A percentile compares a stretch with the other conserved stretches of the same genome.
Evolutionary conservation across 306 rosid genomes (phyloP).

Genomic region (Dryas drummondii): DNA sequence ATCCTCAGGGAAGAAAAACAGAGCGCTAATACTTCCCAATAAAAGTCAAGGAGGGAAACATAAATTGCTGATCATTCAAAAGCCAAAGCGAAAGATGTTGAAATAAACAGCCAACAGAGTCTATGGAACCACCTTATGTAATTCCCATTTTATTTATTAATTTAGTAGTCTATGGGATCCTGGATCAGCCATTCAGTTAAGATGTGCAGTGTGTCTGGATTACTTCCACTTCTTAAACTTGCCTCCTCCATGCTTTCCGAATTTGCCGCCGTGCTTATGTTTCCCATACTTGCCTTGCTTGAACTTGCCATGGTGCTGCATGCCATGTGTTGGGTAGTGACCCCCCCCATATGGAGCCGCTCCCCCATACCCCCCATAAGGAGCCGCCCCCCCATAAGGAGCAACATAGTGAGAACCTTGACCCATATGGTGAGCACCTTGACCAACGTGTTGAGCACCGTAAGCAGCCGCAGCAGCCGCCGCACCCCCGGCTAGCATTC

Average conservation of each 20-base stretch:
- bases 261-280: slow-evolving; percentile 35
- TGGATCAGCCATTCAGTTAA: not conserved
- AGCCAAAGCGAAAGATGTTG: not conserved
- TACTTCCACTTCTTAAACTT: slow-evolving; percentile 58
- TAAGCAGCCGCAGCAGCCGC: slow-evolving; percentile 80
- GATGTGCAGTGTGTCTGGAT: not conserved
- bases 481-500: slow-evolving; percentile 76
- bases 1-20: no score
- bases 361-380: no score
- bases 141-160: slow-evolving; percentile 4
- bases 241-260: slow-evolving; percentile 37
- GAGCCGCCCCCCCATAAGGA: no score
- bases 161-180: not conserved
- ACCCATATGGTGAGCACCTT: slow-evolving; percentile 23
- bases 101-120: not conserved
- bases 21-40: no score
- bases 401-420: slow-evolving; percentile 17
- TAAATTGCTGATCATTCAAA: not conserved
- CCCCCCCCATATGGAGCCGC: no score
- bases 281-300: slow-evolving; percentile 38
- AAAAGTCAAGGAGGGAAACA: no score
- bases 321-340: slow-evolving; percentile 14
- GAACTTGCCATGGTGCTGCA: slow-evolving; percentile 17
- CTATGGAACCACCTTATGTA: slow-evolving; percentile 8
- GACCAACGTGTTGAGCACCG: slow-evolving; percentile 50